Evolutionary conservation across 192 early-diverging fungal species (phyloP).

Genomic region (Chytriomyces confervae): DNA sequence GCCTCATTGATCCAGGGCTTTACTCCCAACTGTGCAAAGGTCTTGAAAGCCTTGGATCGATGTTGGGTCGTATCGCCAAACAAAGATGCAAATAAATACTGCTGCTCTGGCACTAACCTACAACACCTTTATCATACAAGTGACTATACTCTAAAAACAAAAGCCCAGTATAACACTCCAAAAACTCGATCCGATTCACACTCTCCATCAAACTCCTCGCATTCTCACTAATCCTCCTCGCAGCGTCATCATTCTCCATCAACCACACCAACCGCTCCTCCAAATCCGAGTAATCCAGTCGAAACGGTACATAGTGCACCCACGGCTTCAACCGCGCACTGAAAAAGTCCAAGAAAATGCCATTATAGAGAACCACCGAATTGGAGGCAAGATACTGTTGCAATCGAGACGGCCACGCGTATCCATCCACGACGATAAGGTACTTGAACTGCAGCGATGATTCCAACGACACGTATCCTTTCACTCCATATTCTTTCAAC

Average conservation of each 20-base stretch:
- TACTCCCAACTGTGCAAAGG: no score
- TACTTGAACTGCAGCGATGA: not conserved
- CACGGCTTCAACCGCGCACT: constrained; percentile 9
- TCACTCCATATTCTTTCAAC: not conserved
- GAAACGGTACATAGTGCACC: constrained; percentile 36
- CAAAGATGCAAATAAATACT: no score
- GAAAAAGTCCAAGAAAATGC: constrained; percentile 25
- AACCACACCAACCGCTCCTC: constrained; percentile 13
- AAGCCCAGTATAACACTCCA: constrained; percentile 20
- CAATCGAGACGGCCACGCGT: constrained; percentile 14
- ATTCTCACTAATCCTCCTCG: constrained; percentile 3
- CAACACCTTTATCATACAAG: not conserved
- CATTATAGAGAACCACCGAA: constrained; percentile 4
- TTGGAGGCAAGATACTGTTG: not conserved
- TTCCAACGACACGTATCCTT: not conserved
- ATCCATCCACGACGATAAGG: not conserved
- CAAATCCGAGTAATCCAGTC: constrained; percentile 20
- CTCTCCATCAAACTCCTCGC: not conserved
- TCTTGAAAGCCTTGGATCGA: no score
- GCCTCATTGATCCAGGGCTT: no score
- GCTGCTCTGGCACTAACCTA: no score
- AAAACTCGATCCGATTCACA: not conserved
- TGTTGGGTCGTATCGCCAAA: no score
- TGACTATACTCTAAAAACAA: not conserved
- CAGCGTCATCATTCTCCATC: constrained; percentile 8